Evolutionary conservation across 805 yeast species (phyloP), one percentile per base, ranked within the genome.

Genomic region (Candida coquimbonensis): DNA sequence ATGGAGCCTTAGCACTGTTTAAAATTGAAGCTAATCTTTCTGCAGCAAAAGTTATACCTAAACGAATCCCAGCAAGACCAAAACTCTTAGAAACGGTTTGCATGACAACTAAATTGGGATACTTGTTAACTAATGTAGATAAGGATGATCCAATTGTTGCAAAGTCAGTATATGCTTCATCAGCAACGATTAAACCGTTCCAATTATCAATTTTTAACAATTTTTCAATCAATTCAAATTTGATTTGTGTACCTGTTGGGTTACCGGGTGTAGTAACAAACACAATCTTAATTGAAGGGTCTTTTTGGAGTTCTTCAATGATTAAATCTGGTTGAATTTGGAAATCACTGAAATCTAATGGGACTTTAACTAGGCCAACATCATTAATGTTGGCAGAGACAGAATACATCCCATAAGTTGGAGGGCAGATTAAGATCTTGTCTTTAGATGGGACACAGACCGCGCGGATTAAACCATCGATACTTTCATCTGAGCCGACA

Each of bases 371-470:
- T 36, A 86, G 71, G 26, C 73, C 87, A 9, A 91, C 86, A 57
- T 93, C 98, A 60, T 93, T 93, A 48, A 93, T 84, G 27, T 80
- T 78, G 2, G 97, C 95, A 60, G 96, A 84, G 32, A 93, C 90
- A 5, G 85, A 68, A 71, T 93, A 93, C 99, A 93, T 93, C 7
- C 98, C 97, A 60, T 93, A 93, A 0, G 99, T 93, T 38, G 99
- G 98, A 3, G 98, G 96, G 63, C 96, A 82, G 2, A 80, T 78
- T 54, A 93, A 67, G 59, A 93, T 66, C 62, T 88, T 91, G 49
- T 90, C 96, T 51, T 70, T 73, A 3, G 85, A 86, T 3, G 99
- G 99, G 6, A 65, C 69, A 59, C 96, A 87, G 44, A 84, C 75
- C 45, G 95, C 87, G 56, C 99, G 72, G 50, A 93, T 81, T 45